Base-by-base conservation (phyloP, 2,329 filamentous ascomycete genomes). In the Zymoseptoria brevis region DNA sequence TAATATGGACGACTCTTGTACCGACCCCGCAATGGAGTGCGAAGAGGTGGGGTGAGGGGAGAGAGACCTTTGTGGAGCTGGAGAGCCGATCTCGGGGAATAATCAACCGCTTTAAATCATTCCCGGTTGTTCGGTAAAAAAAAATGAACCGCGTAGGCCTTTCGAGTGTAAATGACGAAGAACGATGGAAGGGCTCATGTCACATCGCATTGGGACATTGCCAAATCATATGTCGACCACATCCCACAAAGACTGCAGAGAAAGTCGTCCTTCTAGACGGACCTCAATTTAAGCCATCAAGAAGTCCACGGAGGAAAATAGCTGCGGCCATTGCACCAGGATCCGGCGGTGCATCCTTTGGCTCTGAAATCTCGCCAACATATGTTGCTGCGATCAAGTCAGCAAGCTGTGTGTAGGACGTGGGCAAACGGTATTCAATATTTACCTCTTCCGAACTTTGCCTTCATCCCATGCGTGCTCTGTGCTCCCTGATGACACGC, bases 321-420 rank as follows among this genome's bases (percentile, higher is more conserved):
- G 69, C 68, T 16, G 68, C 71, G 8, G 73, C 73, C 67, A 71
- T 73, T 1, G 73, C 73, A 6, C 73, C 73, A 9, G 73, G 73
- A 63, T 75, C 73, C 48, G 72, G 72, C 13, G 72, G 70, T 13
- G 66, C 60, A 19, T 69, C 65, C 30, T 60, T 60, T 8, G 61
- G 24, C 29, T 67, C 64, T 26, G 64, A 60, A 50, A 71, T 63
- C 24, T 72, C 70, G 26, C 71, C 72, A 8, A 74, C 66, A 65
- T 73, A 74, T n/a, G 69, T 67, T 21, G 72, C 71, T 69, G 50
- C 24, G 30, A 30, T n/a, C 13, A 5, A n/a, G 7, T 48, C 11
- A 62, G 50, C 26, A 19, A 26, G 41, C 45, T 21, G 55, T 63
- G 41, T 24, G 48, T 48, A 24, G 21, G 16, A 35, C 8, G 3